Evolutionary conservation across 2,329 filamentous ascomycete species (phyloP).

Genomic region (Phaeosphaeria sp.): DNA sequence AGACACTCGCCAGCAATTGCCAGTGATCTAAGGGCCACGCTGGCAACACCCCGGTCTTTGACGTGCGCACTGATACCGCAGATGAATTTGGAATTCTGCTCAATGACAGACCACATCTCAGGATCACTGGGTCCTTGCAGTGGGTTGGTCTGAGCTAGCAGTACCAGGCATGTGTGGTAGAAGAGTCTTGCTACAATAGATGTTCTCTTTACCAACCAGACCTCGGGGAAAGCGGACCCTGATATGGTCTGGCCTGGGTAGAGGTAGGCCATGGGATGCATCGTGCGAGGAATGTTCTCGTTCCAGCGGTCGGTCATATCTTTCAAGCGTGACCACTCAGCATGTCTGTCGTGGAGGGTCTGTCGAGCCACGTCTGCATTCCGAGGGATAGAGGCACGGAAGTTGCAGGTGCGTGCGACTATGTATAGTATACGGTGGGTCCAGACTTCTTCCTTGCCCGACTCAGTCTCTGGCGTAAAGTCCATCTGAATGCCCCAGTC

Average conservation of each 20-base stretch:
- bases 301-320: conserved; percentile 85
- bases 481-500: conserved; percentile 87
- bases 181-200: conserved; percentile 84
- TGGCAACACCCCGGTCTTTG: conserved; percentile 79
- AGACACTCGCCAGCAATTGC: conserved; percentile 79
- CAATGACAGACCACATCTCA: conserved; percentile 73
- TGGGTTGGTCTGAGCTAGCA: conserved; percentile 82
- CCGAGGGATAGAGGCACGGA: conserved; percentile 72
- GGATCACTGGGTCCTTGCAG: conserved; percentile 64
- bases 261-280: conserved; percentile 84
- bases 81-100: conserved; percentile 80
- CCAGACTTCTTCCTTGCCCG: conserved; percentile 81
- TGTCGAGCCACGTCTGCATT: conserved; percentile 66
- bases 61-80: conserved; percentile 89
- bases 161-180: conserved; percentile 84
- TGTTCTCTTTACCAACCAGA: conserved; percentile 85
- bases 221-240: conserved; percentile 81
- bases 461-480: conserved; percentile 64
- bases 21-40: conserved; percentile 79
- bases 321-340: conserved; percentile 82
- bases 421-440: conserved; percentile 89
- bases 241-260: conserved; percentile 70
- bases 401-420: conserved; percentile 85
- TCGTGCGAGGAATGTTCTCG: conserved; percentile 76
- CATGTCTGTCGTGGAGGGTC: conserved; percentile 68